Evolutionary conservation across 2,329 filamentous ascomycete species (phyloP), one percentile per base, ranked within the genome.

Genomic region (Dactylellina sp.): DNA sequence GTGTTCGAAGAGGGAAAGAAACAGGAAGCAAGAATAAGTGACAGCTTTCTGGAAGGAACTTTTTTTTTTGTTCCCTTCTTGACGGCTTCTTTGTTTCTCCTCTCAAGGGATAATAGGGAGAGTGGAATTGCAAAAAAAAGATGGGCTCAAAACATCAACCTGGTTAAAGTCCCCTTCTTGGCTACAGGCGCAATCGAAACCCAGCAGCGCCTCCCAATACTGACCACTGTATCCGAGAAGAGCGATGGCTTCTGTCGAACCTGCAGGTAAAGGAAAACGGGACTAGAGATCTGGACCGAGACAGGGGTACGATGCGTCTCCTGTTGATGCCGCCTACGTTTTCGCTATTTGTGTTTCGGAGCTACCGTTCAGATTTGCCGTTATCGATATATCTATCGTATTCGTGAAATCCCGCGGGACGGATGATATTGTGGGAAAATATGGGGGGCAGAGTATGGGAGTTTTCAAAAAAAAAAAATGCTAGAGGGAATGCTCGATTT

Each of bases 91-190:
- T 44, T 28, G 11, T 37, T 20, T 68, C 56, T 44, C 63, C 63
- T 68, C 63, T 68, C 63, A 68, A 68, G 53, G 68, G 53, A 59
- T 59, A 68, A 50, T 57, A 57, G 63, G 28, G 63, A 68, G 63
- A 68, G 53, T 59, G 63, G 42, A 52, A 57, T 42, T 56, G 65
- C 25, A 28, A 42, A 46, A 50, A 50, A 59, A 63, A 12, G 25
- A 25, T 3, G 16, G 12, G 35, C 60, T 53, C 47, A 11, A 47
- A 40, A 53, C 24, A 52, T 64, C 68, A 65, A 72, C 68, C 53
- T 72, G 68, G 68, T 65, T 64, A 72, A 64, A 72, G 56, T 72
- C 44, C 47, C 60, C 49, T 22, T 52, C 63, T 68, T 68, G 63
- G 63, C 53, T n/a, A 16, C 28, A 16, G 53, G 60, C 47, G 49